Percentiles rank a stretch among this genome's conserved stretches.
Evolutionary conservation across 495 filamentous ascomycete species (phyloP).

Genomic region (Tuber microsphaerosporum): DNA sequence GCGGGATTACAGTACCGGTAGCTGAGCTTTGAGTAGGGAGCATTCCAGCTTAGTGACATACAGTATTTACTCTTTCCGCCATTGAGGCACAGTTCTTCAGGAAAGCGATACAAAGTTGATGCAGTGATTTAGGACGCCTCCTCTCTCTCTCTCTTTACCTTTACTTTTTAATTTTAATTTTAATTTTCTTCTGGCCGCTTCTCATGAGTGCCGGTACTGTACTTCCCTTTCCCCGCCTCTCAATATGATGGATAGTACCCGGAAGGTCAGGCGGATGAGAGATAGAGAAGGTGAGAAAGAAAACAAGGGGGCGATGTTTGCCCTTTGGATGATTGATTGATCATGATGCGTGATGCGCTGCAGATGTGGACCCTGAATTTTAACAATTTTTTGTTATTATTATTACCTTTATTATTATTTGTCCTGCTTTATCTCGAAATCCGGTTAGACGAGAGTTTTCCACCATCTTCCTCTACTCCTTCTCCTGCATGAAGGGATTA

Average conservation of each 20-base stretch:
- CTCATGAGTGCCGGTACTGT: neutral
- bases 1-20: too few species aligned
- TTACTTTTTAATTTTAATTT: too few species aligned
- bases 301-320: neutral
- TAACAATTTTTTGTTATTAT: neutral
- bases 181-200: neutral
- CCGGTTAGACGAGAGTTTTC: neutral
- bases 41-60: too few species aligned
- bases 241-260: constrained; percentile 1
- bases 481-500: neutral
- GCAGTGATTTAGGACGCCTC: too few species aligned
- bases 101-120: too few species aligned
- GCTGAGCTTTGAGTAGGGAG: too few species aligned
- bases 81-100: too few species aligned
- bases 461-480: neutral
- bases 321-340: neutral
- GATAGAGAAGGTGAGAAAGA: neutral
- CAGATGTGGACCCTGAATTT: neutral
- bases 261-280: neutral
- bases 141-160: too few species aligned
- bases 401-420: neutral
- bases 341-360: neutral
- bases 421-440: too few species aligned
- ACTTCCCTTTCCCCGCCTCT: neutral
- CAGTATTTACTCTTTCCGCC: too few species aligned